phyloP scores from a whole-genome alignment of 1,139 yeast genomes.

The Suhomyces atakaporum region DNA sequence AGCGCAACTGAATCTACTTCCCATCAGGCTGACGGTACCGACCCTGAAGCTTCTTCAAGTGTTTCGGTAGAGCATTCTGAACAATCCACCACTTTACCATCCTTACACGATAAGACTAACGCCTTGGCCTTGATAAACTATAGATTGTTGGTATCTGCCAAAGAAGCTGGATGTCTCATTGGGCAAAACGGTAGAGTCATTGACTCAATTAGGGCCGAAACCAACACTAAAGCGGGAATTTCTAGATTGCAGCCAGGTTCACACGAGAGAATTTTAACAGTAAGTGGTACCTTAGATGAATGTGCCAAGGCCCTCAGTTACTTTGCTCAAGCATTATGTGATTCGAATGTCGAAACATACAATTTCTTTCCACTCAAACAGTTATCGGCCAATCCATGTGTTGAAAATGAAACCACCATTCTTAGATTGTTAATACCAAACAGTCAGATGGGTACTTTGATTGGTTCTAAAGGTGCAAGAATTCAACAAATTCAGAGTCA shows the following conservation, averaged over 20 bases:
- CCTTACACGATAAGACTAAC: slow-evolving; percentile 31
- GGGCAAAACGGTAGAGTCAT: slow-evolving; percentile 86
- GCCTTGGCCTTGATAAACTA: slow-evolving; percentile 50
- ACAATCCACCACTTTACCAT: slow-evolving; percentile 30
- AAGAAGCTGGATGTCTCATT: slow-evolving; percentile 89
- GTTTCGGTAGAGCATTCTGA: slow-evolving; percentile 9
- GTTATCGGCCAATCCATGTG: slow-evolving; percentile 51
- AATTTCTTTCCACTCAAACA: slow-evolving; percentile 65
- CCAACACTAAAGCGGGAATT: slow-evolving; percentile 86
- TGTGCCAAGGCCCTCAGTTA: slow-evolving; percentile 73
- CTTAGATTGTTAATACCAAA: slow-evolving; percentile 79
- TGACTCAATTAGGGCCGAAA: slow-evolving; percentile 72
- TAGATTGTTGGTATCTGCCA: slow-evolving; percentile 76
- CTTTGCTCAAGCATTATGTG: slow-evolving; percentile 65
- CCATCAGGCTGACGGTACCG: slow-evolving; percentile 1
- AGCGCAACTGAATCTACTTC: not conserved
- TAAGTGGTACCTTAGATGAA: slow-evolving; percentile 75
- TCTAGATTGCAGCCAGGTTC: slow-evolving; percentile 81
- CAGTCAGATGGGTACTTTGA: slow-evolving; percentile 86
- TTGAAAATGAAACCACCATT: slow-evolving; percentile 55
- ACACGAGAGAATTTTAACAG: slow-evolving; percentile 80
- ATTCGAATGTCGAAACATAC: slow-evolving; percentile 41
- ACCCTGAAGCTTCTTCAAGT: slow-evolving; percentile 16
- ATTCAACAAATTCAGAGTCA: slow-evolving; percentile 78
- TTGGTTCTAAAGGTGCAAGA: slow-evolving; percentile 82